These are phyloP conservation scores for Candida broadrunensis DNA, from an alignment of 805 yeast species.

Conservation along the genomic window DNA sequence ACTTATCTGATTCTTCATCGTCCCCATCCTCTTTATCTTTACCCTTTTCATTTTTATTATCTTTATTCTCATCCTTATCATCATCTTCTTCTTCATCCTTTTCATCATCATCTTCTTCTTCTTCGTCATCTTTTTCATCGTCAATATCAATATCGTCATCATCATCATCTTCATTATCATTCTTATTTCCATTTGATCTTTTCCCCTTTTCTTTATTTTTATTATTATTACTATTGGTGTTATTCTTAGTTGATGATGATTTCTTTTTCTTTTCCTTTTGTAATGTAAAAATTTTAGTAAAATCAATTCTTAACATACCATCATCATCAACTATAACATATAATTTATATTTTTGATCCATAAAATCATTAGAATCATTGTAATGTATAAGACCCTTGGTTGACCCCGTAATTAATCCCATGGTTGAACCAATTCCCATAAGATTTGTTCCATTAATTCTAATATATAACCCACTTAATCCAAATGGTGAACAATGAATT, in stretches of 20 bases:
- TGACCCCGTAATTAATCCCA: slow-evolving; percentile 54
- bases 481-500: slow-evolving; percentile 56
- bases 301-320: slow-evolving; percentile 47
- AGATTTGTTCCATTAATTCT: slow-evolving; percentile 46
- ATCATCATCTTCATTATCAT: neutral
- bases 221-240: neutral
- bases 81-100: neutral
- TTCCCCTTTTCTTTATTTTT: neutral
- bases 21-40: slow-evolving; percentile 5
- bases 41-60: neutral
- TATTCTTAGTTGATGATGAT: neutral
- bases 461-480: slow-evolving; percentile 49
- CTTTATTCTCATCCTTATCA: neutral
- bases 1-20: slow-evolving; percentile 18
- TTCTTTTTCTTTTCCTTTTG: slow-evolving; percentile 11
- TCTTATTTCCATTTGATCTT: neutral
- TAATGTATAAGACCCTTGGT: slow-evolving; percentile 49
- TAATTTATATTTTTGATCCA: slow-evolving; percentile 46
- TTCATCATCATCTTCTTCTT: neutral
- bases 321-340: slow-evolving; percentile 48
- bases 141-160: neutral
- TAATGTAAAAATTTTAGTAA: slow-evolving; percentile 41
- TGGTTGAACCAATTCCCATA: slow-evolving; percentile 54
- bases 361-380: slow-evolving; percentile 45
- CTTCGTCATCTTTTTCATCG: neutral